Percentiles rank a stretch among this genome's conserved stretches.
Evolutionary conservation across 2,329 filamentous ascomycete species (phyloP).

Genomic region (Talaromyces sp.): DNA sequence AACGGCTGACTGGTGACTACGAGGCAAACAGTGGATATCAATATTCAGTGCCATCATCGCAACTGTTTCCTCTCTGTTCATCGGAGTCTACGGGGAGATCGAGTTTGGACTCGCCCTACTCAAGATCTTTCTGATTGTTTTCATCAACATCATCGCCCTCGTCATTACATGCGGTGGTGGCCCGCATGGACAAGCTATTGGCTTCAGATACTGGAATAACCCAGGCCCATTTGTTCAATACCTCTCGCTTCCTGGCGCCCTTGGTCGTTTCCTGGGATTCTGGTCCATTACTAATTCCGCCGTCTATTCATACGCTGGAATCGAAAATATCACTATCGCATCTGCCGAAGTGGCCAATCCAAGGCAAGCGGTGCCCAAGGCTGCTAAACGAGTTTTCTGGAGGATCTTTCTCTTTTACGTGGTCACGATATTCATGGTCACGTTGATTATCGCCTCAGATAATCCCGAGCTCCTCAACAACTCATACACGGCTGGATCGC

Average conservation of each 20-base stretch:
- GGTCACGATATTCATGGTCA: conserved; percentile 41
- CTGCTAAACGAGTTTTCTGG: conserved; percentile 59
- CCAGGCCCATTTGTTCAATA: conserved; percentile 49
- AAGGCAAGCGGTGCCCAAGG: too few relatives aligned
- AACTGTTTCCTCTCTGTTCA: too few relatives aligned
- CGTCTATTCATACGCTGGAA: too few relatives aligned
- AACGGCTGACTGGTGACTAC: too few relatives aligned
- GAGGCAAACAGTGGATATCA: too few relatives aligned
- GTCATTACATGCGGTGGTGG: conserved; percentile 56
- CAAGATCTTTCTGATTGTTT: conserved; percentile 51
- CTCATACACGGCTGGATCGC: too few relatives aligned
- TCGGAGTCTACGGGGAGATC: conserved; percentile 52
- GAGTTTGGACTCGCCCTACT: conserved; percentile 53
- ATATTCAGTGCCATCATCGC: too few relatives aligned
- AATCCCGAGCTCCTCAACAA: too few relatives aligned
- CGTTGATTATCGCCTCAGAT: too few relatives aligned
- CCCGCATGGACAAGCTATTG: conserved; percentile 45
- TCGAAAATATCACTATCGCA: too few relatives aligned
- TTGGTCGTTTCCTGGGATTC: conserved; percentile 51
- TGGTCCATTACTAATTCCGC: conserved; percentile 51
- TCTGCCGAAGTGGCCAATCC: too few relatives aligned
- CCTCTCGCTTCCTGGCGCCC: conserved; percentile 40
- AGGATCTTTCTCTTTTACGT: conserved; percentile 61
- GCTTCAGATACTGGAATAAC: conserved; percentile 51
- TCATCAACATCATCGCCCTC: conserved; percentile 50